A percentile compares a stretch with the other conserved stretches of the same genome.
Conservation (phyloP, 2,329 filamentous ascomycete genomes). For the Neophaeococcomyces aloes region DNA sequence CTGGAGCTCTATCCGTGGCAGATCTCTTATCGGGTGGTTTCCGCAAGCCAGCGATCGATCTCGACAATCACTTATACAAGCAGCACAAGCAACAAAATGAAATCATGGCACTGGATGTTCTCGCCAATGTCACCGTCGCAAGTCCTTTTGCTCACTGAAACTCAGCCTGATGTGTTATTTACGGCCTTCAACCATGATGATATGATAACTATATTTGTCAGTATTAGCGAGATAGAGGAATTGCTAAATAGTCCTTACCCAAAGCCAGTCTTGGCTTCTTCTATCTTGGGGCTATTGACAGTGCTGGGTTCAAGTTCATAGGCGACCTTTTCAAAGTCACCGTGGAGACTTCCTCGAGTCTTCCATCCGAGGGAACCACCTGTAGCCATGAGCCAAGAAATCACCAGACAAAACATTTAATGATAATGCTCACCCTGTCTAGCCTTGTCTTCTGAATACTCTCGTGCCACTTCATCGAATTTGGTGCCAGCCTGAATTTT, state of each 20-base stretch:
- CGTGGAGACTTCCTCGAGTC: conserved; percentile 44
- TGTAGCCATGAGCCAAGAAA: conserved; percentile 22
- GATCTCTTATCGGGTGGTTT: neutral
- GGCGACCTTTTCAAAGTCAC: conserved; percentile 51
- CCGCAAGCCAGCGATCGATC: too few relatives aligned
- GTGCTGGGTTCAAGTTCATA: conserved; percentile 53
- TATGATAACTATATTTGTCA: conserved; percentile 49
- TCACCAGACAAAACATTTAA: conserved; percentile 10
- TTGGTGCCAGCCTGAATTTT: conserved; percentile 50
- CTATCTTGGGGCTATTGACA: conserved; percentile 34
- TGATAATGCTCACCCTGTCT: conserved; percentile 36
- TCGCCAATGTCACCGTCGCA: conserved; percentile 20
- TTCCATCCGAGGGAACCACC: conserved; percentile 57
- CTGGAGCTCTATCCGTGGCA: neutral
- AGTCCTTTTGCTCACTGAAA: conserved; percentile 18
- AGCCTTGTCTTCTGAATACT: conserved; percentile 57
- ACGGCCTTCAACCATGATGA: conserved; percentile 57
- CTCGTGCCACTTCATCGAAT: conserved; percentile 55
- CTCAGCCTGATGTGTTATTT: conserved; percentile 32
- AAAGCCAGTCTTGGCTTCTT: conserved; percentile 52
- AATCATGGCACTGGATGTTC: conserved; percentile 18
- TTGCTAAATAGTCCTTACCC: conserved; percentile 41
- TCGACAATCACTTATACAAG: conserved; percentile 10
- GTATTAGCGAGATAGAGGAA: conserved; percentile 52
- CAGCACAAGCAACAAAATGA: conserved; percentile 19